Percentiles rank a stretch among this genome's conserved stretches.
Evolutionary conservation across 1,139 yeast species (phyloP).

Genomic region (Meyerozyma elateridarum): DNA sequence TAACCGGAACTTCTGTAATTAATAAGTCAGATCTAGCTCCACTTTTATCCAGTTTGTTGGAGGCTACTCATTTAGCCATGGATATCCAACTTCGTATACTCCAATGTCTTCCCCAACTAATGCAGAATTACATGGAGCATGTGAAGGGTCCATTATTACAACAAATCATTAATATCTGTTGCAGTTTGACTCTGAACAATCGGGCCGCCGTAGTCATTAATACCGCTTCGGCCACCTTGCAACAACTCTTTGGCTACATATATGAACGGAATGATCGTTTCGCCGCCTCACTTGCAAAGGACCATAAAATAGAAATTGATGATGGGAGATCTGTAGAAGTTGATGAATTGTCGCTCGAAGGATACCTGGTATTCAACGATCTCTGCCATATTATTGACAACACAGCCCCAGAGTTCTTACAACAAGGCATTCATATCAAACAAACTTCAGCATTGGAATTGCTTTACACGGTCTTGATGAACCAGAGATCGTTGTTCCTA

Average conservation of each 20-base stretch:
- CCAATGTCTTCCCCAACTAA: constrained; percentile 74
- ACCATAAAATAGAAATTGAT: constrained; percentile 37
- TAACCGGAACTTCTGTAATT: constrained; percentile 31
- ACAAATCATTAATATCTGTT: constrained; percentile 62
- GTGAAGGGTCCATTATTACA: constrained; percentile 56
- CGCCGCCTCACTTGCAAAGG: constrained; percentile 6
- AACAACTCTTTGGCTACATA: constrained; percentile 71
- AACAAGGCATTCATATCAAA: constrained; percentile 47
- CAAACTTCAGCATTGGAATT: constrained; percentile 75
- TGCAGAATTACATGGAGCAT: constrained; percentile 54
- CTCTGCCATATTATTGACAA: constrained; percentile 64
- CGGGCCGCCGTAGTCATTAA: constrained; percentile 78
- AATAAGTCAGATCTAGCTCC: constrained; percentile 40
- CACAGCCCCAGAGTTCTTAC: constrained; percentile 47
- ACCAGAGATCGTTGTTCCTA: constrained; percentile 55
- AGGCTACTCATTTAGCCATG: constrained; percentile 69
- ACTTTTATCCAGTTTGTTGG: constrained; percentile 62
- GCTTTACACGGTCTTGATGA: constrained; percentile 59
- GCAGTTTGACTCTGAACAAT: constrained; percentile 63
- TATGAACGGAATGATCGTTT: constrained; percentile 53
- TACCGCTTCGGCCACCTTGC: constrained; percentile 90
- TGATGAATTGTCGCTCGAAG: constrained; percentile 59
- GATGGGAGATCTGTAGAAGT: constrained; percentile 40
- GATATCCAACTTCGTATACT: constrained; percentile 86
- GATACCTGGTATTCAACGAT: constrained; percentile 64